Base-by-base conservation (phyloP, 306 rosid genomes). In the Fragaria iinumae region DNA sequence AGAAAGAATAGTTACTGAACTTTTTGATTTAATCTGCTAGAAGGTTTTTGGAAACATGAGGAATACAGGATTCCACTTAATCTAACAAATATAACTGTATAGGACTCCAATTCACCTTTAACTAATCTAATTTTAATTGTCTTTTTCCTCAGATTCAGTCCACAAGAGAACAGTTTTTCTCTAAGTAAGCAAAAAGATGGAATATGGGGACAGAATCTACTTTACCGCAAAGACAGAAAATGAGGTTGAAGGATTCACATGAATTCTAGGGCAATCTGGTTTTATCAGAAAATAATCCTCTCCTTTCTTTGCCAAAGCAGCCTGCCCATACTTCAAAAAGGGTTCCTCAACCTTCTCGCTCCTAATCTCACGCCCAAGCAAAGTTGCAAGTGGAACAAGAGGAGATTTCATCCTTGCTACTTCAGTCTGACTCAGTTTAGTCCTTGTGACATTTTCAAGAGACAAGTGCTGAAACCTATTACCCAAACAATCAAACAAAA, bases 301-400 rank as follows among this genome's bases (percentile, higher is more conserved):
- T 76, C 99, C 99, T 80, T 96, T 96, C 89, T 88, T 96, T 23
- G 98, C 98, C 96, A 96, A 87, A 76, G 93, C 99, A 77, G 99
- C 97, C 83, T 96, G 99, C 36, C 99, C 99, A 77, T 86, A 87
- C 88, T 93, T 96, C 53, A 96, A 88, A 53, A 84, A 89, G 70
- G 99, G 99, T 67, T 86, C 84, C 86, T 89, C 96, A 77, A 88
- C 87, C 78, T 88, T 91, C 71, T 86, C 90, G 44, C 79, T 85
- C 75, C 98, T 88, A 80, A 96, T 88, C 90, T 96, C 98, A 10
- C 93, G 97, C 77, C 99, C 99, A 47, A 96, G 83, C 82, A 96
- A 85, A 72, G 99, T 96, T 7, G 92, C 99, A 77, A 96, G 90
- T 1, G 99, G 97, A 76, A 92, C 93, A 13, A 79, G 91, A 59